These are phyloP conservation scores for Globisporangium megalacanthum DNA, from an alignment of 352 stramenopile genomes.

Conservation along the genomic window DNA sequence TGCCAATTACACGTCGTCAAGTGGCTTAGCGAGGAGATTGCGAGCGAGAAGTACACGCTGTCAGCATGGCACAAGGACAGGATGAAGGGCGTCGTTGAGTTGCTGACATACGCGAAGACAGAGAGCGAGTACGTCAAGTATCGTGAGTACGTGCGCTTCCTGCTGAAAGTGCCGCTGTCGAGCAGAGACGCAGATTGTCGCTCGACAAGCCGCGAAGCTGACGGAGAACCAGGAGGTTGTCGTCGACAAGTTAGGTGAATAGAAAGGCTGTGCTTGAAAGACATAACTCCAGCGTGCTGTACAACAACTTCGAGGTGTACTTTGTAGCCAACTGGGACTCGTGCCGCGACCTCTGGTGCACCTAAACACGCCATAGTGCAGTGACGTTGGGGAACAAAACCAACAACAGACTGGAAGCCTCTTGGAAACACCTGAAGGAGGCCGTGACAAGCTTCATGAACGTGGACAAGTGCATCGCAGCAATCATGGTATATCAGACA, in stretches of 20 bases:
- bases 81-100: conserved; percentile 6
- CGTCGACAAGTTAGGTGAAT: too few relatives aligned
- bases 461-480: neutral
- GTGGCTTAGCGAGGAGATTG: too few relatives aligned
- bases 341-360: conserved; percentile 14
- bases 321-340: conserved; percentile 17
- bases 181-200: too few relatives aligned
- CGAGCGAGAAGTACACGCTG: conserved; percentile 10
- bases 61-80: conserved; percentile 16
- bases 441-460: conserved; percentile 5
- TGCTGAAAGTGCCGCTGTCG: neutral
- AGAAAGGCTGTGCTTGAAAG: too few relatives aligned
- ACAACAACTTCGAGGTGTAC: too few relatives aligned
- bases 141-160: conserved; percentile 8
- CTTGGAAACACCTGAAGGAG: conserved; percentile 24
- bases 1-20: too few relatives aligned
- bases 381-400: conserved; percentile 22
- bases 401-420: conserved; percentile 21
- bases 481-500: neutral
- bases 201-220: neutral
- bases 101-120: conserved; percentile 15
- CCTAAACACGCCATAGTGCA: conserved; percentile 10
- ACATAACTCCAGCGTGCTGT: too few relatives aligned
- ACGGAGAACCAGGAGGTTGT: neutral
- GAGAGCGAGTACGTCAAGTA: conserved; percentile 6